Evolutionary conservation across 768 basidiomycete genomes (phyloP).

Genomic region (Phylloporus sp.): DNA sequence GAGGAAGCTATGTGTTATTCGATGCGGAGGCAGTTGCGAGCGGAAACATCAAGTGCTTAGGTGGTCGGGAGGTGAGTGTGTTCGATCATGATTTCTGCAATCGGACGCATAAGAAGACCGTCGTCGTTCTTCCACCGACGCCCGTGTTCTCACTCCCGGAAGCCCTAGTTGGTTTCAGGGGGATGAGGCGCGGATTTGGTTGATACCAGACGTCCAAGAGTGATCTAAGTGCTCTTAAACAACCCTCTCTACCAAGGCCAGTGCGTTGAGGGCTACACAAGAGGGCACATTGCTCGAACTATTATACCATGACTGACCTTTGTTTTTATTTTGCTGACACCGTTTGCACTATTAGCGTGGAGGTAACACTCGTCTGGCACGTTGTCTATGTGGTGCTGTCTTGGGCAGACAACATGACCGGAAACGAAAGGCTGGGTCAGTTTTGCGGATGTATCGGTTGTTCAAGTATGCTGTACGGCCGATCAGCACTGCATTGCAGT

Average conservation of each 20-base stretch:
- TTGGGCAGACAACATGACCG: conserved; percentile 68
- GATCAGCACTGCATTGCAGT: conserved; percentile 60
- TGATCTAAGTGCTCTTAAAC: conserved; percentile 62
- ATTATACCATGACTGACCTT: neutral
- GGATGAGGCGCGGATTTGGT: conserved; percentile 44
- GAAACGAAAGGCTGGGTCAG: conserved; percentile 27
- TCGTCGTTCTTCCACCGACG: conserved; percentile 72
- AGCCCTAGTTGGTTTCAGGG: conserved; percentile 59
- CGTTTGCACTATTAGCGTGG: conserved; percentile 37
- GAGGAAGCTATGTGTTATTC: conserved; percentile 85
- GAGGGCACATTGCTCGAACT: conserved; percentile 57
- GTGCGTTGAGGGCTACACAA: conserved; percentile 86
- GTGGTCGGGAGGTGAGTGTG: conserved; percentile 47
- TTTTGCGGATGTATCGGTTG: conserved; percentile 56
- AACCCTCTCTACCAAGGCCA: conserved; percentile 76
- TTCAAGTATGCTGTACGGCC: conserved; percentile 84
- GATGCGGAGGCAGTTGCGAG: conserved; percentile 53
- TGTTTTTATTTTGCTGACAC: conserved; percentile 20
- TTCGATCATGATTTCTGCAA: conserved; percentile 2
- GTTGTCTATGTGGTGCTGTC: conserved; percentile 82
- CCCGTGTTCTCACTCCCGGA: conserved; percentile 27
- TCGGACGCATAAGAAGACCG: conserved; percentile 92
- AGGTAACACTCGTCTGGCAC: conserved; percentile 61
- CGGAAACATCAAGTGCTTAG: conserved; percentile 22
- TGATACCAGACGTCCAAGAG: conserved; percentile 96